Evolutionary conservation across 805 yeast species (phyloP).

Genomic region (Ogataea corticis): DNA sequence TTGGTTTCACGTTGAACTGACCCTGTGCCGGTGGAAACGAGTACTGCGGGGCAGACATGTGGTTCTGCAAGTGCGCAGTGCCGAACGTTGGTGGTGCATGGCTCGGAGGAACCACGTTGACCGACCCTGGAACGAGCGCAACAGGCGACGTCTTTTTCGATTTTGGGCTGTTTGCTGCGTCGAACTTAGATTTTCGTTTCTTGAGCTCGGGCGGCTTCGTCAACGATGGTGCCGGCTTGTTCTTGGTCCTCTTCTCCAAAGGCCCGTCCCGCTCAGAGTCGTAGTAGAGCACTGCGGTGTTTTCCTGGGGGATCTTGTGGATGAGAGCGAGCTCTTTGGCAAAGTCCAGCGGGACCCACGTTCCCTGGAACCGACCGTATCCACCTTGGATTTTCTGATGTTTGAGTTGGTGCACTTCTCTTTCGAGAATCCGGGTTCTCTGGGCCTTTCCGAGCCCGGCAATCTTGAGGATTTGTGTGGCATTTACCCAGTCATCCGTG

Average conservation of each 20-base stretch:
- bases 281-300: constrained; percentile 56
- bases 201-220: constrained; percentile 21
- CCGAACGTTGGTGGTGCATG: constrained; percentile 20
- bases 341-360: constrained; percentile 75
- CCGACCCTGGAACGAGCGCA: background rate
- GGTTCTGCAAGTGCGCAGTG: constrained; percentile 5
- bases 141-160: constrained; percentile 11
- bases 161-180: constrained; percentile 21
- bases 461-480: constrained; percentile 77
- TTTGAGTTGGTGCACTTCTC: constrained; percentile 62
- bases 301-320: constrained; percentile 50
- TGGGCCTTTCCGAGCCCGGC: constrained; percentile 79
- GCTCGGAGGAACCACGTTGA: constrained; percentile 1
- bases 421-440: constrained; percentile 73
- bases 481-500: constrained; percentile 91
- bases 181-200: constrained; percentile 35
- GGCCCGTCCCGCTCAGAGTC: constrained; percentile 49
- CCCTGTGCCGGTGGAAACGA: constrained; percentile 20
- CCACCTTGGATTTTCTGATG: constrained; percentile 87
- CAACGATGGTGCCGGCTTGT: constrained; percentile 13
- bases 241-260: constrained; percentile 41
- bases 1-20: constrained; percentile 12
- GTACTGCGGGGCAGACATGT: constrained; percentile 7
- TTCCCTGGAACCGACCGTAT: constrained; percentile 81
- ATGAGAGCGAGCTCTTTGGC: constrained; percentile 59